A percentile compares a stretch with the other conserved stretches of the same genome.
phyloP scores from a whole-genome alignment of 768 basidiomycete species.

The Cystoderma amianthinum region DNA sequence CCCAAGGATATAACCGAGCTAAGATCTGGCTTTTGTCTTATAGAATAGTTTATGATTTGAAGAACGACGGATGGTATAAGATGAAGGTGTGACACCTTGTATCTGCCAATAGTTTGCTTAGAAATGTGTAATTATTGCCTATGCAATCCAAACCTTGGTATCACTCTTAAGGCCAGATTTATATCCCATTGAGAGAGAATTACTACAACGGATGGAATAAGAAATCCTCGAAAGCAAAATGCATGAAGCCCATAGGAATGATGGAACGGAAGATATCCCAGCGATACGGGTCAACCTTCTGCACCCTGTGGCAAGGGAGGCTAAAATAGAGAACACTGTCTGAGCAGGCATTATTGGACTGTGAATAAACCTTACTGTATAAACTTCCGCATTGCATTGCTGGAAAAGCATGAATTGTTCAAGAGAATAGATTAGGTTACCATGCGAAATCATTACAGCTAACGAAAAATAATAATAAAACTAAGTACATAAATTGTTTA shows the following conservation, averaged over 20 bases:
- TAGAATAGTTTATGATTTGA: slow-evolving; percentile 56
- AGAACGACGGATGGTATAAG: slow-evolving; percentile 61
- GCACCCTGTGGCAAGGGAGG: slow-evolving; percentile 30
- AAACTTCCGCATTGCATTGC: slow-evolving; percentile 21
- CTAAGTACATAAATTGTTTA: background rate
- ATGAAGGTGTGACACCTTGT: slow-evolving; percentile 39
- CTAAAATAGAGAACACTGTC: no score
- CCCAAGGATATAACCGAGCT: slow-evolving; percentile 36
- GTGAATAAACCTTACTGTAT: slow-evolving; percentile 33
- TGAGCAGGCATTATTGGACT: background rate
- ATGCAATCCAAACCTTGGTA: slow-evolving; percentile 54
- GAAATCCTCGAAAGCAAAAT: slow-evolving; percentile 39
- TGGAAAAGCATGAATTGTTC: slow-evolving; percentile 24
- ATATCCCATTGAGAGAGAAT: slow-evolving; percentile 57
- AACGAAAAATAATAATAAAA: no score
- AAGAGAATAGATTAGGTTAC: slow-evolving; percentile 45
- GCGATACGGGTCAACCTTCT: slow-evolving; percentile 35
- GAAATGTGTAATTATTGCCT: no score
- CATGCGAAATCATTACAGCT: slow-evolving; percentile 75
- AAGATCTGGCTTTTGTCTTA: slow-evolving; percentile 40
- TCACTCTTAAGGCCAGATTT: slow-evolving; percentile 38
- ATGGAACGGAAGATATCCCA: slow-evolving; percentile 63
- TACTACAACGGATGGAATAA: slow-evolving; percentile 38
- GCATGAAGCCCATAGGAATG: slow-evolving; percentile 58
- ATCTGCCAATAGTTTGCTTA: no score